A percentile compares a stretch with the other conserved stretches of the same genome.
Evolutionary conservation across 495 filamentous ascomycete species (phyloP).

Genomic region (Lophiostoma macrostomum): DNA sequence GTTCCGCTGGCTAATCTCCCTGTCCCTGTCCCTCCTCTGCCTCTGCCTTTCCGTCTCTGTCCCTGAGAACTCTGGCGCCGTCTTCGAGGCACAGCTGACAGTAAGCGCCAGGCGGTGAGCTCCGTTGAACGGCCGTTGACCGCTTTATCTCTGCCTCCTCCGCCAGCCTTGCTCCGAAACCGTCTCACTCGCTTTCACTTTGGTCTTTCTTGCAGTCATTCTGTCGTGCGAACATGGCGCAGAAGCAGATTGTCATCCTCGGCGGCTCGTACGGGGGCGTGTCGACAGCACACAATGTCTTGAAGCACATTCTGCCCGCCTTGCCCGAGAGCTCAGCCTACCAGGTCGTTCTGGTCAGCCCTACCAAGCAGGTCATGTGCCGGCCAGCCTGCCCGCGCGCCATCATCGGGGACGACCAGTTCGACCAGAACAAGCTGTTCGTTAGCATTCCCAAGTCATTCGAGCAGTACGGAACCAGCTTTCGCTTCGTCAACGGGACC

Average conservation of each 20-base stretch:
- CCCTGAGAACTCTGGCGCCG: too few relatives aligned
- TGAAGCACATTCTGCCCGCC: constrained; percentile 47
- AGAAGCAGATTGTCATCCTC: constrained; percentile 53
- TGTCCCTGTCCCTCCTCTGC: too few relatives aligned
- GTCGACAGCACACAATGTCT: constrained; percentile 55
- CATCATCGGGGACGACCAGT: constrained; percentile 45
- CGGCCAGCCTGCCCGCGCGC: constrained; percentile 51
- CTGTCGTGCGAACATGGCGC: too few relatives aligned
- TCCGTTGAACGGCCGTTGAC: too few relatives aligned
- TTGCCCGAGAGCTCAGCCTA: constrained; percentile 40
- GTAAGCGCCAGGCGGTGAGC: too few relatives aligned
- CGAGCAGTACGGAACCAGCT: constrained; percentile 48
- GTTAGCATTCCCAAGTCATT: constrained; percentile 52
- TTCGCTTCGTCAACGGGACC: constrained; percentile 55
- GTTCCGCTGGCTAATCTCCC: too few relatives aligned
- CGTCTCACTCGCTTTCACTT: too few relatives aligned
- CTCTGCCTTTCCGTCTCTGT: too few relatives aligned
- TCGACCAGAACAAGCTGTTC: constrained; percentile 47
- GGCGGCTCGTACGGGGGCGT: constrained; percentile 60
- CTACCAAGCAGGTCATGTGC: constrained; percentile 52
- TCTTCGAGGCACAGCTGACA: too few relatives aligned
- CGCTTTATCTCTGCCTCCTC: too few relatives aligned
- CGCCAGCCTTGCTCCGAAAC: too few relatives aligned
- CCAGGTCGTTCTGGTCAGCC: constrained; percentile 52
- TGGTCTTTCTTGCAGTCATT: too few relatives aligned